phyloP scores from a whole-genome alignment of 164 flowering plant species.

The Dillenia suffruticosa region DNA sequence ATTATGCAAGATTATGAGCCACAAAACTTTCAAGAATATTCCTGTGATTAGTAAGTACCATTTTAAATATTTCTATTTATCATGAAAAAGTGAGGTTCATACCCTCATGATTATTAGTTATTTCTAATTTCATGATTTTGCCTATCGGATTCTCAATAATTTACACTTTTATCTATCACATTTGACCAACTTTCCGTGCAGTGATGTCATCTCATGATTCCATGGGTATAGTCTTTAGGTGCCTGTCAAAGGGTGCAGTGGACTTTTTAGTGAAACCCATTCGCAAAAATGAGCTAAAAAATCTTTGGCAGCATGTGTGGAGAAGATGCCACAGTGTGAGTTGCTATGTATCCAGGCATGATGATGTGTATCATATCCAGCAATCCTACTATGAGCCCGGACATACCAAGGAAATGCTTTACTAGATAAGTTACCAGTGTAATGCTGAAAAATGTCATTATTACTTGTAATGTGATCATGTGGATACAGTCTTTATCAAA shows the following conservation, averaged over 20 bases:
- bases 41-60: conserved; percentile 42
- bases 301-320: conserved; percentile 81
- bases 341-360: conserved; percentile 7
- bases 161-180: conserved; percentile 19
- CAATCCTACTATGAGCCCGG: too few species aligned
- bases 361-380: too few species aligned
- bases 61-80: too few species aligned
- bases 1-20: conserved; percentile 44
- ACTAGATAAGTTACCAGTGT: too few species aligned
- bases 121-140: too few species aligned
- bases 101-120: too few species aligned
- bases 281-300: conserved; percentile 72
- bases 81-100: background rate
- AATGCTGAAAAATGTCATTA: too few species aligned
- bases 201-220: conserved; percentile 81
- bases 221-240: conserved; percentile 65
- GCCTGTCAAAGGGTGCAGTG: conserved; percentile 68
- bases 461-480: too few species aligned
- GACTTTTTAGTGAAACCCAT: conserved; percentile 72
- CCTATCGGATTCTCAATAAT: background rate
- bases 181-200: conserved; percentile 40
- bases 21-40: conserved; percentile 32
- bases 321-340: conserved; percentile 63
- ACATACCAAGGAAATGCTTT: too few species aligned
- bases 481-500: too few species aligned